Evolutionary conservation across 345 rosid genomes (phyloP).

Genomic region (Microthlaspi erraticum): DNA sequence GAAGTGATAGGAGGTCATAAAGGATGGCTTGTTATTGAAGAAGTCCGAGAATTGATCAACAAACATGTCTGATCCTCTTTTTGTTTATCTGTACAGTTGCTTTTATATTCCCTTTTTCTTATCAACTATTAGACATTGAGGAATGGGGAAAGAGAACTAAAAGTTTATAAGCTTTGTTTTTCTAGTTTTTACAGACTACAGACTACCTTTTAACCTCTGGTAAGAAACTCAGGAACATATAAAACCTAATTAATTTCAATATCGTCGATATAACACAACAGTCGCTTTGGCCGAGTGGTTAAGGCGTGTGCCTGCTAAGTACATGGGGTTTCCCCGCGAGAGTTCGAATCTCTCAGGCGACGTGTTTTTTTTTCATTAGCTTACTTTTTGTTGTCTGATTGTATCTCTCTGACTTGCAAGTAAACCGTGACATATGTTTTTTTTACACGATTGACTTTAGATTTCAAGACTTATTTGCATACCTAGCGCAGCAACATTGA

Average conservation of each 20-base stretch:
- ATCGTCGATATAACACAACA: fast-evolving
- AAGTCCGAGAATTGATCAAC: constrained; percentile 77
- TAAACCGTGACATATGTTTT: not conserved
- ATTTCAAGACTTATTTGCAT: not conserved
- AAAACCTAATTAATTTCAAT: fast-evolving
- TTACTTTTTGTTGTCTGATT: not conserved
- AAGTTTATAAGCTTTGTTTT: no score
- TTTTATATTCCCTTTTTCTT: not conserved
- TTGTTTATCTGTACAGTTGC: constrained; percentile 29
- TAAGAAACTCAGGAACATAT: not conserved
- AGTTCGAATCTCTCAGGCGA: constrained; percentile 85
- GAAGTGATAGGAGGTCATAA: constrained; percentile 96
- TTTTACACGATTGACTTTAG: not conserved
- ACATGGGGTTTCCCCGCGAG: constrained; percentile 79
- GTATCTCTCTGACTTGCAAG: not conserved
- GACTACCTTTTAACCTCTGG: no score
- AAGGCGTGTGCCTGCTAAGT: constrained; percentile 76
- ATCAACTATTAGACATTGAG: not conserved
- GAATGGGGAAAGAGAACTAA: constrained; percentile 3
- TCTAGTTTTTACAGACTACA: no score
- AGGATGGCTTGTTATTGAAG: constrained; percentile 92
- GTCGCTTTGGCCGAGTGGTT: constrained; percentile 69
- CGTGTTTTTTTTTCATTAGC: constrained; percentile 8
- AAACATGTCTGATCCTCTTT: constrained; percentile 50
- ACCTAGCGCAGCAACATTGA: no score